Conservation (phyloP, 75 land plant species). For the Adiantum capillusveneris region DNA sequence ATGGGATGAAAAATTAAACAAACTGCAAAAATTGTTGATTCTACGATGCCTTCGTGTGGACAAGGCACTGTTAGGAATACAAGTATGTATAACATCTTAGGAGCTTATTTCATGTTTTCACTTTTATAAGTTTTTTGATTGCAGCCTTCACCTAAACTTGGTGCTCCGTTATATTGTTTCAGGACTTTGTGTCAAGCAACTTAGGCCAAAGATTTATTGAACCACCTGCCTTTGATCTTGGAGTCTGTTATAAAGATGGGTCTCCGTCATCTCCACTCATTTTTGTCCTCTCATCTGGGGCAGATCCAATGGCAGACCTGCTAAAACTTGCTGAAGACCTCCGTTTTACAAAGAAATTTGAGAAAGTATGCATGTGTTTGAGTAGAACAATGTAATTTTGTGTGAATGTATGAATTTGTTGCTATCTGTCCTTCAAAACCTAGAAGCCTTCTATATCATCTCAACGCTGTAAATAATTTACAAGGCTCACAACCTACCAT, state of each 20-base stretch:
- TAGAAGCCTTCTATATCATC: too few species aligned
- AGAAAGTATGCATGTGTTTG: too few species aligned
- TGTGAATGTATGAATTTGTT: too few species aligned
- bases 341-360: constrained; percentile 32
- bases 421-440: too few species aligned
- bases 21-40: constrained; percentile 26
- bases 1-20: constrained; percentile 23
- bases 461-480: too few species aligned
- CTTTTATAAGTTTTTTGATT: too few species aligned
- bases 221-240: constrained; percentile 38
- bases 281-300: constrained; percentile 33
- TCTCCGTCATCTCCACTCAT: constrained; percentile 27
- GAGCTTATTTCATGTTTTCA: too few species aligned
- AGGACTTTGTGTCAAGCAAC: constrained; percentile 27
- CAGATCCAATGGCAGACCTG: constrained; percentile 41
- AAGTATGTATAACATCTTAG: constrained; percentile 8
- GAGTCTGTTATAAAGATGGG: constrained; percentile 36
- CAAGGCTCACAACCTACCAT: too few species aligned
- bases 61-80: constrained; percentile 34
- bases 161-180: background rate
- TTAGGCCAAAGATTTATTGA: constrained; percentile 29
- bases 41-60: constrained; percentile 32
- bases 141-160: background rate
- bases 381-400: too few species aligned
- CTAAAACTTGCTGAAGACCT: constrained; percentile 34